phyloP scores from a whole-genome alignment of 1,139 yeast genomes.

The Saccharomyces hybrid region DNA sequence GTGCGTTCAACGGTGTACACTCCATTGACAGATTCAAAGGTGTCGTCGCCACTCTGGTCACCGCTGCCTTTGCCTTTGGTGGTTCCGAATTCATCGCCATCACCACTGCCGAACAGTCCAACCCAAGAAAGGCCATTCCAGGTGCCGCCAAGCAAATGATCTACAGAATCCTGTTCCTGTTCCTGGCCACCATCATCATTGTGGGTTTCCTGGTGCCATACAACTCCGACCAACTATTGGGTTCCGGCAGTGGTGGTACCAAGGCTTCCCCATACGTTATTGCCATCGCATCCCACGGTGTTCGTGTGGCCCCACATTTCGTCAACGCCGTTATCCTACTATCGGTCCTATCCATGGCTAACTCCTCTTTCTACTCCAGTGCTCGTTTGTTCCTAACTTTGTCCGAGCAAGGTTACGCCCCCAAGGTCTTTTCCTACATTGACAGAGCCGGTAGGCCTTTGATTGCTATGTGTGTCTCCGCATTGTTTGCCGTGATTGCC shows the following conservation, averaged over 20 bases:
- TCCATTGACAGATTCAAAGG: constrained; percentile 53
- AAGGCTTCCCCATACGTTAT: constrained; percentile 70
- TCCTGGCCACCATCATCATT: constrained; percentile 52
- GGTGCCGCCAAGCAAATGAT: constrained; percentile 68
- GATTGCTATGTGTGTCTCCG: constrained; percentile 42
- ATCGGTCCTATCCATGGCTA: constrained; percentile 44
- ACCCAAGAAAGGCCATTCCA: constrained; percentile 69
- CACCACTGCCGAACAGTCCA: constrained; percentile 82
- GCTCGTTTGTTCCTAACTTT: constrained; percentile 52
- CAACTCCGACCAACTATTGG: constrained; percentile 42
- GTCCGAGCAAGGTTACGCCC: constrained; percentile 53
- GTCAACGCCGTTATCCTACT: constrained; percentile 45
- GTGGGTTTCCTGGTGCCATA: constrained; percentile 67
- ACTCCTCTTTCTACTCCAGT: constrained; percentile 49
- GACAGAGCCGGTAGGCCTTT: constrained; percentile 57
- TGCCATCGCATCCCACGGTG: constrained; percentile 62
- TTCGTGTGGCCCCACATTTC: constrained; percentile 43
- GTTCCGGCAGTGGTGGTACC: constrained; percentile 39
- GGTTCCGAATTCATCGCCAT: constrained; percentile 79
- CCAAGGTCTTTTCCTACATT: constrained; percentile 46
- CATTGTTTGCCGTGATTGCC: constrained; percentile 45
- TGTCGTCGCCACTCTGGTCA: constrained; percentile 71
- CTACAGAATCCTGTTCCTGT: constrained; percentile 62
- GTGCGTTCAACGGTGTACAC: constrained; percentile 39
- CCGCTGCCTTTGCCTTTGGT: constrained; percentile 82